Base-by-base conservation (phyloP, 164 flowering plant genomes). In the Dillenia turbinata region DNA sequence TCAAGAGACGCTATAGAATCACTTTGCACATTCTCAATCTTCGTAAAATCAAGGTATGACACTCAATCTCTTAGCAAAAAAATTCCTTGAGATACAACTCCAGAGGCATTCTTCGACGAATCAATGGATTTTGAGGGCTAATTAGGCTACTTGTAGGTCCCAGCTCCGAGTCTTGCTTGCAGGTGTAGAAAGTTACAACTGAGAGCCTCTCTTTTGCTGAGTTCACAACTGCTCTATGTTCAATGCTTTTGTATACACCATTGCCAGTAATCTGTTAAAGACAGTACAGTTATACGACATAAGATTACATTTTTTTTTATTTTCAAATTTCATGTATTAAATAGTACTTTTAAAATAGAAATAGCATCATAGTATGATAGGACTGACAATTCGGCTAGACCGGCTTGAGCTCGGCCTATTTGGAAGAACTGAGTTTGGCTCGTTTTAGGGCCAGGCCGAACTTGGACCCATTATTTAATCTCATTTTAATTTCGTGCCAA, bases 151-250 rank as follows among this genome's bases (percentile, higher is more conserved):
- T 60, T 11, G 75, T 67, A n/a, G 82, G 82, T 2, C 82, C 79
- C 11, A 75, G 44, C 58, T 70, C 73, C 7, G 57, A 58, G 0
- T 73, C 77, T 1, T 71, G n/a, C 0, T 53, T 78, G 3, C 81
- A 73, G 52, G 48, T 71, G 66, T 73, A 67, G 59, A 85, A 83
- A 48, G 79, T 73, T 12, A 81, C 89, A 1, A 85, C 57, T 0
- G 85, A 80, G 4, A 82, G 73, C 71, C 87, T 73, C 52, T 85
- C 85, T 50, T 71, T 85, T 12, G 1, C 22, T 1, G 78, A 24
- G 57, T 77, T 82, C 11, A 78, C 82, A 0, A 66, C 67, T n/a
- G 81, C 87, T 9, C 83, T 16, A 48, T 85, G 90, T 75, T 80
- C 83, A 11, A 77, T 65, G 62, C 90, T 85, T 2, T 70, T 71